These are phyloP conservation scores for Neopestalotiopsis clavispora DNA, from an alignment of 2,329 filamentous ascomycete genomes.

Conservation along the genomic window DNA sequence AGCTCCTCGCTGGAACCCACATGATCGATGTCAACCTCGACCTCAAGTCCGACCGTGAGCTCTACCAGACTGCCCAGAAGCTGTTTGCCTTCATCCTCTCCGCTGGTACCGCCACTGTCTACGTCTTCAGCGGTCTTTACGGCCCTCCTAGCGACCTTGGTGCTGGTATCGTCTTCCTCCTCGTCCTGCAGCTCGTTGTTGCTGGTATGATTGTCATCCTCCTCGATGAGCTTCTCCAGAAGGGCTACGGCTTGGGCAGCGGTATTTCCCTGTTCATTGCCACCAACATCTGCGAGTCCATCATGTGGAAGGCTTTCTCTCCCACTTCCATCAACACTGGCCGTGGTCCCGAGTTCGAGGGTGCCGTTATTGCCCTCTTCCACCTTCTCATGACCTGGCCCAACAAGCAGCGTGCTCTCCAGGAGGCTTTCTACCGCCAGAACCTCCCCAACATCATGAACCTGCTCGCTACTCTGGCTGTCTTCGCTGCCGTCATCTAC, in stretches of 20 bases:
- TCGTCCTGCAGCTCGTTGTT: conserved; percentile 96
- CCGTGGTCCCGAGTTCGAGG: conserved; percentile 98
- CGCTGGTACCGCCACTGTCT: conserved; percentile 96
- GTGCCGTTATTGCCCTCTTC: conserved; percentile 96
- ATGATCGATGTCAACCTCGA: conserved; percentile 99
- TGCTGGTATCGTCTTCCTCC: conserved; percentile 95
- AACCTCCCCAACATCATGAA: conserved; percentile 99
- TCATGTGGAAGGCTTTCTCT: conserved; percentile 99
- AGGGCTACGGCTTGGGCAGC: conserved; percentile 97
- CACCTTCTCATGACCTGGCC: conserved; percentile 98
- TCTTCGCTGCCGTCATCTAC: conserved; percentile 98
- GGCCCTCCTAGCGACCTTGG: conserved; percentile 95
- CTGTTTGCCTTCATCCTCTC: conserved; percentile 97
- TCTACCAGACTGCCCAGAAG: conserved; percentile 99
- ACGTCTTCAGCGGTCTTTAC: conserved; percentile 97
- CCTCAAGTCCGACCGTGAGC: conserved; percentile 98
- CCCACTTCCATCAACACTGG: conserved; percentile 99
- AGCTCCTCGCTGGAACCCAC: conserved; percentile 98
- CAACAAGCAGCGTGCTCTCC: conserved; percentile 98
- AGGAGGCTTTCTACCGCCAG: conserved; percentile 99
- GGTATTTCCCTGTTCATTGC: conserved; percentile 99
- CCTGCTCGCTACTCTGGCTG: conserved; percentile 86
- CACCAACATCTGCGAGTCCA: conserved; percentile 99
- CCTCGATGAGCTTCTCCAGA: conserved; percentile 97
- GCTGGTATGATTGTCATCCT: conserved; percentile 99